These are phyloP conservation scores for Fusarium sp. DNA, from an alignment of 2,329 filamentous ascomycete genomes.

Conservation along the genomic window DNA sequence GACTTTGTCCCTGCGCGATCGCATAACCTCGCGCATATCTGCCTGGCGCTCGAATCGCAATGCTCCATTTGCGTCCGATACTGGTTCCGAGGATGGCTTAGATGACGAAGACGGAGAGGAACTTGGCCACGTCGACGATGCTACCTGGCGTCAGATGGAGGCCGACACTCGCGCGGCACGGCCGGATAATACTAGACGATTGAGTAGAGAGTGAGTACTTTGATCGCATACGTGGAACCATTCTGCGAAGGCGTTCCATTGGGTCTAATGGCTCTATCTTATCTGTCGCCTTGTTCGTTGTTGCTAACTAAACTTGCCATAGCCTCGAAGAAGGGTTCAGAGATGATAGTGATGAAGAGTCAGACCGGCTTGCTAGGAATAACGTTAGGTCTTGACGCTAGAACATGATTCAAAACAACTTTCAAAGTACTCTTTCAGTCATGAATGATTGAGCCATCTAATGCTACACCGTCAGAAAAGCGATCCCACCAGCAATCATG, in stretches of 20 bases:
- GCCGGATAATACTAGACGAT: constrained; percentile 66
- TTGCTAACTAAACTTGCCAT: constrained; percentile 27
- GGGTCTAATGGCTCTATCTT: neutral
- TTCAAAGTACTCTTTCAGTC: neutral
- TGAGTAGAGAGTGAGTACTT: constrained; percentile 77
- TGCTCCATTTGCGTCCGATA: constrained; percentile 56
- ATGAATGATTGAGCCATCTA: neutral
- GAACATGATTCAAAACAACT: neutral
- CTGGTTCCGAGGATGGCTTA: constrained; percentile 62
- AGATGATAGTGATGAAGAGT: constrained; percentile 60
- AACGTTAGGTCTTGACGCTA: constrained; percentile 36
- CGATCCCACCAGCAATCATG: neutral
- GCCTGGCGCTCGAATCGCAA: constrained; percentile 59
- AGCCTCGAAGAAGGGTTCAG: constrained; percentile 69
- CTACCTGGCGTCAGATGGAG: constrained; percentile 57
- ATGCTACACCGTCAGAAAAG: neutral
- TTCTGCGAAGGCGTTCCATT: neutral
- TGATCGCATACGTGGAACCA: neutral
- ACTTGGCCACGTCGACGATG: constrained; percentile 68
- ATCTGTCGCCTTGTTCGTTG: neutral
- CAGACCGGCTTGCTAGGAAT: constrained; percentile 37
- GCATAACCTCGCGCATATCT: constrained; percentile 53
- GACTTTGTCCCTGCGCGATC: constrained; percentile 65
- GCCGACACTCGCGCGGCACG: constrained; percentile 48
- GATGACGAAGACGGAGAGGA: constrained; percentile 74